Conservation (phyloP, 495 filamentous ascomycete genomes). For the Neurospora intermedia region DNA sequence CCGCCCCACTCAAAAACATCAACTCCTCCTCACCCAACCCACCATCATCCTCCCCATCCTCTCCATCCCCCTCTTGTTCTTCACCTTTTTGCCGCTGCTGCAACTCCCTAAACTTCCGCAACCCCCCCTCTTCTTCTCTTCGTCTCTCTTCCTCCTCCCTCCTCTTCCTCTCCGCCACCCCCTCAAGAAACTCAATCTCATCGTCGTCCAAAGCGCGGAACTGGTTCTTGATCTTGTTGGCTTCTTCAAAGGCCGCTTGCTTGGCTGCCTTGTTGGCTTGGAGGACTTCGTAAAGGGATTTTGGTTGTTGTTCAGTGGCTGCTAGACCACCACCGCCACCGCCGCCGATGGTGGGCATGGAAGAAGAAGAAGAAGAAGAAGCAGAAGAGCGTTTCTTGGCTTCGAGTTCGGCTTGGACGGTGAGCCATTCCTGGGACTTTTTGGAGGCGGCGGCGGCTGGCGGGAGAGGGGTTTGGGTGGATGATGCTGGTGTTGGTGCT, state of each 20-base stretch:
- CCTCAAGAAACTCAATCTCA: constrained; percentile 85
- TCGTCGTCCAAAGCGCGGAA: constrained; percentile 90
- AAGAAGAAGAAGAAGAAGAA: not conserved
- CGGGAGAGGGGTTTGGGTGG: not conserved
- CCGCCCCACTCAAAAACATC: not conserved
- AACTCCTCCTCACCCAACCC: constrained; percentile 2
- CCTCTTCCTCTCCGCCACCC: constrained; percentile 55
- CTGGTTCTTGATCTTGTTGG: constrained; percentile 77
- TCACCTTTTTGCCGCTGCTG: constrained; percentile 34
- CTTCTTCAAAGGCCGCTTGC: constrained; percentile 93
- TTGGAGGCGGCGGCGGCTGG: not conserved
- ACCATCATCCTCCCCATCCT: constrained; percentile 10
- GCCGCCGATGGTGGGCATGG: not conserved
- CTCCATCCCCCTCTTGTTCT: too few relatives aligned
- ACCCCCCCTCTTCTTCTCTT: constrained; percentile 61
- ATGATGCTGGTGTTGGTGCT: not conserved
- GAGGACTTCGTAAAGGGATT: constrained; percentile 74
- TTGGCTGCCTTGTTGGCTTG: constrained; percentile 96
- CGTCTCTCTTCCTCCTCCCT: constrained; percentile 63
- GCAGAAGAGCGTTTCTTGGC: constrained; percentile 12
- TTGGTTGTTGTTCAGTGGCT: constrained; percentile 38
- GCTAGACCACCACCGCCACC: not conserved
- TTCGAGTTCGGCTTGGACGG: constrained; percentile 68
- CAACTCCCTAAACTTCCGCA: constrained; percentile 55
- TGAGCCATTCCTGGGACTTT: constrained; percentile 47